phyloP scores from a whole-genome alignment of 305 asterid species.

The Fraxinus floribunda region DNA sequence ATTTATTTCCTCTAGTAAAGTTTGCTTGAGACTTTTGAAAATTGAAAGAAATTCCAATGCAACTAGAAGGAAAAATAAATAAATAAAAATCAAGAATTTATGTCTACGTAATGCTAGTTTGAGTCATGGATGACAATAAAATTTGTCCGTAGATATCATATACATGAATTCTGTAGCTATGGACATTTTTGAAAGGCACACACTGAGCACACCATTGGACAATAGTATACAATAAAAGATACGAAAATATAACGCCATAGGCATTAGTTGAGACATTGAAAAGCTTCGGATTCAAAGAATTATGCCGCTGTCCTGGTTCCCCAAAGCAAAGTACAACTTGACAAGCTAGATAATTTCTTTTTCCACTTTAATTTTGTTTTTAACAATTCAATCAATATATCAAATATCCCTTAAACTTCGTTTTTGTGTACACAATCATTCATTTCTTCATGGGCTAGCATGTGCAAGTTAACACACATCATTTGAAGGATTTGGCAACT shows the following conservation, averaged over 20 bases:
- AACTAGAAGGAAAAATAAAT: no score
- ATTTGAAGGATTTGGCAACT: background rate
- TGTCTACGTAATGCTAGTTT: background rate
- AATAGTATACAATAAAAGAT: no score
- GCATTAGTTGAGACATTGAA: no score
- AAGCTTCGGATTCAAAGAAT: no score
- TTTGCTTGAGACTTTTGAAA: background rate
- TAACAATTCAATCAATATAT: background rate
- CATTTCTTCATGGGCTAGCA: background rate
- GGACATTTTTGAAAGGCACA: no score
- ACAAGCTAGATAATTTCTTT: background rate
- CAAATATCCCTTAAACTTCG: background rate
- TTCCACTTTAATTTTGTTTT: background rate
- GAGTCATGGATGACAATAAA: background rate
- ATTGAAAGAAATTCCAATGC: background rate
- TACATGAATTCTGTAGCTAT: no score
- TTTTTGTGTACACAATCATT: background rate
- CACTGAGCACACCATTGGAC: no score
- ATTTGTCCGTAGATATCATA: no score
- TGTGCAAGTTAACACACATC: background rate
- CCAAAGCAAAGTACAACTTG: no score
- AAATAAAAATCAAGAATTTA: background rate
- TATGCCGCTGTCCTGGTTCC: no score
- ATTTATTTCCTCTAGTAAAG: slow-evolving; percentile 21
- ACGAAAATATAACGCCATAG: no score